Evolutionary conservation across 1,284 basidiomycete species (phyloP), one percentile per base, ranked within the genome.

Genomic region (Fomitiporia mediterranea): DNA sequence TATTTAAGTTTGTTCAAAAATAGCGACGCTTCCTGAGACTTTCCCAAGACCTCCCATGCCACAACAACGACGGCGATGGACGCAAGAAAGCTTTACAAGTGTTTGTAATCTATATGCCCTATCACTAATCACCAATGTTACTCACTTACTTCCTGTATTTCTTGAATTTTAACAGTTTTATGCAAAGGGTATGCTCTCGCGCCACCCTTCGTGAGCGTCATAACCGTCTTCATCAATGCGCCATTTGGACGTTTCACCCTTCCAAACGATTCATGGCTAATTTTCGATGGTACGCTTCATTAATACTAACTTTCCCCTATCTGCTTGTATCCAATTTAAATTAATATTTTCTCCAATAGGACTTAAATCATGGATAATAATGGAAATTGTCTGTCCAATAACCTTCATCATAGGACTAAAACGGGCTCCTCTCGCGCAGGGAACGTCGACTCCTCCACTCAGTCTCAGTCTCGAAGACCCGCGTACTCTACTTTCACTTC

Each of bases 381-480:
- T 95, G 91, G 93, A 96, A 70, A 72, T 90, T 40, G 76, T 89
- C n/a, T 80, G 90, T 2, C 90, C 91, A 5, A 53, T 83, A 61
- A 64, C 68, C n/a, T 84, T 89, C 65, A 53, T 77, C 34, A 71
- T 73, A 70, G 72, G 76, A 40, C 77, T 79, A 73, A 62, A 78
- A 13, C 67, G 74, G 58, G 73, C 76, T 15, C 80, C 82, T 9
- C 66, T 80, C 60, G 67, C 74, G 50, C 15, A 58, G 55, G 49
- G 53, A 59, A 66, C 35, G 54, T 59, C 0, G 56, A 60, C 8
- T 39, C 55, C 51, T 54, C 34, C 50, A 55, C 32, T 54, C 56
- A 19, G 52, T 59, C 48, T 60, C 60, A 40, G 61, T 59, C 13
- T 47, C 59, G 13, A 35, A 61, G 5, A 68, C 53, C 70, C 63